Evolutionary conservation across 2,329 filamentous ascomycete genomes (phyloP), one percentile per base, ranked within the genome.

Genomic region (Cytospora chrysosperma): DNA sequence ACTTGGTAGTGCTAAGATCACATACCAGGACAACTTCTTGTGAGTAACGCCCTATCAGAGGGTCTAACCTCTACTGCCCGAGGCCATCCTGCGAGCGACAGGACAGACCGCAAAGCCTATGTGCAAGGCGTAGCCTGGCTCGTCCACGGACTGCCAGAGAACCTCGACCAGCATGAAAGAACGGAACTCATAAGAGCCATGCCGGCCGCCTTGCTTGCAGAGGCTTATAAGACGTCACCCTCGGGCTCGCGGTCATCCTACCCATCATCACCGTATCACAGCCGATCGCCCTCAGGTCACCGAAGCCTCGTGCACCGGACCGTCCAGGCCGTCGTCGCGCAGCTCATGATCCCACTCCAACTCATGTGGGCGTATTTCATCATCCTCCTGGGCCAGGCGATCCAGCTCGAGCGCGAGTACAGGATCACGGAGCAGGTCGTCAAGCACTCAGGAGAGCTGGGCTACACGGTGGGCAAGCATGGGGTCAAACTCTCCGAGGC

Each of bases 361-460:
- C 79, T 89, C 55, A 66, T 89, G 19, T 72, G 88, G 13, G 87
- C 88, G 1, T 89, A 88, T 69, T 70, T 87, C 34, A 80, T 84
- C 67, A 69, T 82, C 5, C 72, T 89, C 15, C 68, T 88, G 17
- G 78, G 78, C 19, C 74, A 81, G 19, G 78, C 82, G 19, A 88
- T 87, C 66, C 77, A 81, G 56, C 88, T 88, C 67, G 89, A 93
- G 72, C 82, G 87, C 19, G 81, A 86, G 68, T 85, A 92, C 74
- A 85, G 84, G 66, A 79, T 93, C 65, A 86, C 82, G 0, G 83
- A 88, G 70, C 81, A 82, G 27, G 66, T 88, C 1, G 73, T 88
- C 21, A 77, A 79, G 9, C 77, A 78, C 26, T 76, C 84, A 7
- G 74, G 88, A 34, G 77, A 78, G 54, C 78, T 83, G 2, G 82